Evolutionary conservation across 106 monocot genomes (phyloP), one percentile per base, ranked within the genome.

Genomic region (Apostasia shenzhenica): DNA sequence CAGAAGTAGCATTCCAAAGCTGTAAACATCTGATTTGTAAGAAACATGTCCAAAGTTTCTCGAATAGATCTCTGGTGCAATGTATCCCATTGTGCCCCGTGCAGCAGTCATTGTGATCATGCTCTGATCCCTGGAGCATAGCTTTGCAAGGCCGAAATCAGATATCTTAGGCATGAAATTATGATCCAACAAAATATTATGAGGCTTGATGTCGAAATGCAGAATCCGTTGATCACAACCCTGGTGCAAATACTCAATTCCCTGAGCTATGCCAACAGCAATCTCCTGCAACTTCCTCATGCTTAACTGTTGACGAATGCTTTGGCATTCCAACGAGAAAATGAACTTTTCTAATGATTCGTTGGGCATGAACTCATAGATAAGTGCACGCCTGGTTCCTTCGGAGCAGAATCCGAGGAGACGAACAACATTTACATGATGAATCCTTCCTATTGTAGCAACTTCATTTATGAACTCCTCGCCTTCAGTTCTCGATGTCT

Each of bases 391-490:
- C 6, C 52, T 62, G 12, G 74, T 61, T 14, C 77, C 80, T 57
- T 87, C 77, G 0, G 82, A 80, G 62, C 82, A 87, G 59, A 80
- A 86, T 2, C 79, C 79, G 5, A 86, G 39, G 9, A 86, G 79
- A 11, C 70, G 72, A 41, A 86, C 79, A 4, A 86, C 53, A 59
- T 86, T 86, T 53, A 77, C 59, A 63, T 86, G 86, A 47, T 79
- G 78, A 67, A 81, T 76, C 50, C 60, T 54, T 41, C 85, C 85
- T 10, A 85, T 78, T 2, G 78, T 76, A 0, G 78, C 57, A 1
- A 86, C 81, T 77, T 86, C 86, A 14, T 79, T 86, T 41, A 79
- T 76, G 70, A 86, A 86, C 5, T 83, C 87, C 45, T 75, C 71
- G 2, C 76, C 87, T 0, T 77, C 71, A 1, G 60, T 61, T 66